Percentiles rank a stretch among this genome's conserved stretches.
Evolutionary conservation across 495 filamentous ascomycete genomes (phyloP).

Genomic region (Delitschia confertaspora): DNA sequence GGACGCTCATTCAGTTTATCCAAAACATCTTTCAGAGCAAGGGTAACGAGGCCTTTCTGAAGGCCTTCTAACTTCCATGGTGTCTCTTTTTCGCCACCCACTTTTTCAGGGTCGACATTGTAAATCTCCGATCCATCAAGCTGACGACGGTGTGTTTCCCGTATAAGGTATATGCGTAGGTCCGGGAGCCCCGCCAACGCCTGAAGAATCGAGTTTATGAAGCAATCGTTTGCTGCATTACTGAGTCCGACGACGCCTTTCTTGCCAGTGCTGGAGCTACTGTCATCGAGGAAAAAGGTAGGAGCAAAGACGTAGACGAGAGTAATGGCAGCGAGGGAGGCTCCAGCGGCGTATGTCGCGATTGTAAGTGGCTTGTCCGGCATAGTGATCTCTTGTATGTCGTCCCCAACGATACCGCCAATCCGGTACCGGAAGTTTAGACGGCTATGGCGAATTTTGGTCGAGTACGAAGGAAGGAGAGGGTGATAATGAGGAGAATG

Average conservation of each 20-base stretch:
- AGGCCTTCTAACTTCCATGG: slow-evolving; percentile 62
- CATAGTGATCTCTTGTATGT: slow-evolving; percentile 43
- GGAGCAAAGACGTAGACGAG: slow-evolving; percentile 95
- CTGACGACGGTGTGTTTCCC: slow-evolving; percentile 71
- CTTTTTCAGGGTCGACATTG: slow-evolving; percentile 43
- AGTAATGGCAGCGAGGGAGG: slow-evolving; percentile 90
- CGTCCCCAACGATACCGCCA: slow-evolving; percentile 2
- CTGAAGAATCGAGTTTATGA: slow-evolving; percentile 96
- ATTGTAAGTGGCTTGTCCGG: slow-evolving; percentile 80
- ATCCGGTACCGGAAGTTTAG: slow-evolving; percentile 8
- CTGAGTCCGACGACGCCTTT: slow-evolving; percentile 81
- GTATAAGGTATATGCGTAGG: slow-evolving; percentile 79
- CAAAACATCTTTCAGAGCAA: slow-evolving; percentile 82
- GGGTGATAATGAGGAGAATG: slow-evolving; percentile 1
- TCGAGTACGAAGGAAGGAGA: background rate
- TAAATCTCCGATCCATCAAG: slow-evolving; percentile 70
- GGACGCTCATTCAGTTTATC: slow-evolving; percentile 91
- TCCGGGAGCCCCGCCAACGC: slow-evolving; percentile 91
- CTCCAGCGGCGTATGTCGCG: slow-evolving; percentile 87
- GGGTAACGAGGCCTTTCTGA: slow-evolving; percentile 72
- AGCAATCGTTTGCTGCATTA: slow-evolving; percentile 96
- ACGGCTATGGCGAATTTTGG: background rate
- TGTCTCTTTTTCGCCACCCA: slow-evolving; percentile 33
- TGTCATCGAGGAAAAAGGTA: slow-evolving; percentile 84
- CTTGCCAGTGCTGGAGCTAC: slow-evolving; percentile 56